Evolutionary conservation across 768 basidiomycete species (phyloP).

Genomic region (Tulasnella sp.): DNA sequence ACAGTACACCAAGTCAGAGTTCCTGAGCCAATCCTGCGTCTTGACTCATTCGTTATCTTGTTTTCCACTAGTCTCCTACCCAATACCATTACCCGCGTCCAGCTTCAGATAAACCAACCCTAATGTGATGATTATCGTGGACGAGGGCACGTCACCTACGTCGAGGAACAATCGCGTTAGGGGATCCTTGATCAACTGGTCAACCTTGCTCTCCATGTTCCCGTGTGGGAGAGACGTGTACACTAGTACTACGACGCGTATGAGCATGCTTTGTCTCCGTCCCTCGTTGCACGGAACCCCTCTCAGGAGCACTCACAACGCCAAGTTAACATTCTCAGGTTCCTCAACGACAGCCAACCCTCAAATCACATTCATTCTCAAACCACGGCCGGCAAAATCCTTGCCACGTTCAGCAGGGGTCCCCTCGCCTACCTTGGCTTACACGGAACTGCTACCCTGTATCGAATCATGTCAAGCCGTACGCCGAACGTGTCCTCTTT

Average conservation of each 20-base stretch:
- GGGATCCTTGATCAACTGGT: constrained; percentile 71
- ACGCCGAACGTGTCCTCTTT: too few species aligned
- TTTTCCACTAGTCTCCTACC: too few species aligned
- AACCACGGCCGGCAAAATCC: neutral
- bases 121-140: constrained; percentile 45
- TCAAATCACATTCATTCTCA: constrained; percentile 20
- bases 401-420: constrained; percentile 52
- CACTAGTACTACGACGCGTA: constrained; percentile 76
- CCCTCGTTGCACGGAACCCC: constrained; percentile 71
- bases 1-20: too few species aligned
- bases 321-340: too few species aligned
- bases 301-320: too few species aligned
- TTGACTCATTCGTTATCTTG: too few species aligned
- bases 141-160: constrained; percentile 48
- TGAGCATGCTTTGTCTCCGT: constrained; percentile 80
- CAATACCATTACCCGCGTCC: too few species aligned
- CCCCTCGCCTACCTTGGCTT: constrained; percentile 40
- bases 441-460: too few species aligned
- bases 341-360: constrained; percentile 36
- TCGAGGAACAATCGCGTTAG: constrained; percentile 60
- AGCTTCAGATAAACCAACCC: constrained; percentile 49
- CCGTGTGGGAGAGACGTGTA: constrained; percentile 84
- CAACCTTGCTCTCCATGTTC: constrained; percentile 67
- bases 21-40: too few species aligned
- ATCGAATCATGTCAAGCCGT: too few species aligned